These are phyloP conservation scores for Cercospora berteroae DNA, from an alignment of 2,329 filamentous ascomycete genomes.

Conservation along the genomic window DNA sequence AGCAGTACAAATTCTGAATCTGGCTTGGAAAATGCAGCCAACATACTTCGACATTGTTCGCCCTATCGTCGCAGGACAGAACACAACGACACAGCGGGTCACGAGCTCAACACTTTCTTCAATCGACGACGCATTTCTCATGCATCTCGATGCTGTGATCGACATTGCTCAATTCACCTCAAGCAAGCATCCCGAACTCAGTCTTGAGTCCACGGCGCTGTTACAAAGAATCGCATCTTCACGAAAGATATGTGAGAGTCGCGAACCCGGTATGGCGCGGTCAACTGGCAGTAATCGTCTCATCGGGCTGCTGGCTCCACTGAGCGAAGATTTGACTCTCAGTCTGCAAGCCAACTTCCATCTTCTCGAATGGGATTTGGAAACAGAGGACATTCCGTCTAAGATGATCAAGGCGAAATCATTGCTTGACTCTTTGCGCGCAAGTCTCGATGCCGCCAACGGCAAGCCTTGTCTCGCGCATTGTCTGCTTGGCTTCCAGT, in stretches of 20 bases:
- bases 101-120: constrained; percentile 76
- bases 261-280: constrained; percentile 59
- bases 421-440: constrained; percentile 80
- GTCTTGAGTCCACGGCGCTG: constrained; percentile 75
- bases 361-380: constrained; percentile 79
- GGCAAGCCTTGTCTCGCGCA: constrained; percentile 85
- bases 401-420: constrained; percentile 76
- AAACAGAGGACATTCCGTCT: constrained; percentile 64
- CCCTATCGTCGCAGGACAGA: constrained; percentile 69
- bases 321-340: constrained; percentile 67
- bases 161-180: constrained; percentile 85
- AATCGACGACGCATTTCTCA: constrained; percentile 87
- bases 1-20: constrained; percentile 78
- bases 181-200: constrained; percentile 76
- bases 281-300: constrained; percentile 30
- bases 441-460: constrained; percentile 71
- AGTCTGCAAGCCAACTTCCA: constrained; percentile 79
- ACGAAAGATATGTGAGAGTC: constrained; percentile 70
- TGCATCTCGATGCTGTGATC: constrained; percentile 73
- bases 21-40: constrained; percentile 80
- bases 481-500: constrained; percentile 81
- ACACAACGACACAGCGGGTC: constrained; percentile 60
- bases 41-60: constrained; percentile 89
- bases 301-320: constrained; percentile 29
- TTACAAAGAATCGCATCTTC: constrained; percentile 85